These are phyloP conservation scores for Acarospora socialis DNA, from an alignment of 2,329 filamentous ascomycete species.

Conservation along the genomic window DNA sequence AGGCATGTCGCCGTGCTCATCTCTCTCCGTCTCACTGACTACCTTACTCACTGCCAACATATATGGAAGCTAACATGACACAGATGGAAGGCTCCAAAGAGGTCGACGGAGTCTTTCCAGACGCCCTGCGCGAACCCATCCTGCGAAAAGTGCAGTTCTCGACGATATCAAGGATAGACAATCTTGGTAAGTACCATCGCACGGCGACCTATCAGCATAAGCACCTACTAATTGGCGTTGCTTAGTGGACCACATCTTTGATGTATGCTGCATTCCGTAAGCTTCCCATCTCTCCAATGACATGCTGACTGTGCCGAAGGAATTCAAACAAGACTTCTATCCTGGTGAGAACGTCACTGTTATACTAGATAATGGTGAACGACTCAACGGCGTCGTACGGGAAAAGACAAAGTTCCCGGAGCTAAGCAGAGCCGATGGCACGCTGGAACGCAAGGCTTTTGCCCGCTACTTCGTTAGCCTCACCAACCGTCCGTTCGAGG, in stretches of 20 bases:
- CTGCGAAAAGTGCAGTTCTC: conserved; percentile 85
- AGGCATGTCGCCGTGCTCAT: conserved; percentile 48
- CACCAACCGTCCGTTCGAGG: conserved; percentile 51
- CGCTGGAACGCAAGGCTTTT: conserved; percentile 50
- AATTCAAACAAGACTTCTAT: conserved; percentile 83
- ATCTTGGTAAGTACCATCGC: conserved; percentile 46
- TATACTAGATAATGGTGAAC: conserved; percentile 52
- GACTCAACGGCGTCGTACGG: conserved; percentile 59
- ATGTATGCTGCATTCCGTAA: conserved; percentile 39
- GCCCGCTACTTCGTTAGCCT: conserved; percentile 71
- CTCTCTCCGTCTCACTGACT: not conserved
- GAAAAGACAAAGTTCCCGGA: conserved; percentile 69
- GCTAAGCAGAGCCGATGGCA: conserved; percentile 49
- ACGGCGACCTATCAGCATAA: too few relatives aligned
- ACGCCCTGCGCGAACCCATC: conserved; percentile 79
- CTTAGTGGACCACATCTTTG: conserved; percentile 35
- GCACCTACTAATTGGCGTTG: too few relatives aligned
- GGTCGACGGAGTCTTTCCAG: conserved; percentile 83
- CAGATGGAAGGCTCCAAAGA: conserved; percentile 69
- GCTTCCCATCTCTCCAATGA: not conserved
- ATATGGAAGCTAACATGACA: conserved; percentile 17
- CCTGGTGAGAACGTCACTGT: conserved; percentile 75
- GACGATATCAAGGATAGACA: conserved; percentile 77
- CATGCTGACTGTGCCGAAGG: conserved; percentile 21
- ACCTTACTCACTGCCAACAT: conserved; percentile 7